Percentiles rank a stretch among this genome's conserved stretches.
Evolutionary conservation across 208 protist species (phyloP).

Genomic region (Leishmania aethiopica): DNA sequence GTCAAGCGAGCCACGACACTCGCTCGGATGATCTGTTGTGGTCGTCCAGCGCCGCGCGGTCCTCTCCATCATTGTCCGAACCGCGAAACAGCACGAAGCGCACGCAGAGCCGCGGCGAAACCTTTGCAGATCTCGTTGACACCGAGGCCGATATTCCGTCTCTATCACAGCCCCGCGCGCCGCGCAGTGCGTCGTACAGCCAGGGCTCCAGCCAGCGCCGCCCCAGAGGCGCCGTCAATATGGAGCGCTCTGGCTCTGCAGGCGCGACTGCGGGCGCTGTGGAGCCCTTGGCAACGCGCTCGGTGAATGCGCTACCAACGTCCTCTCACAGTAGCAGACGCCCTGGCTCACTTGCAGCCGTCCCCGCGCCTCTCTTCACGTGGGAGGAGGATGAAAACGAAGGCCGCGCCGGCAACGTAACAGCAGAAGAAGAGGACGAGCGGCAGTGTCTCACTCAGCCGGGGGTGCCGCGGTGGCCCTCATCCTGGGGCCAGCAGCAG

Average conservation of each 20-base stretch:
- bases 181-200: background rate
- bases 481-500: background rate
- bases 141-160: background rate
- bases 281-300: background rate
- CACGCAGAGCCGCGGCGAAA: background rate
- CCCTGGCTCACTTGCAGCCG: slow-evolving; percentile 3
- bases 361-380: slow-evolving; percentile 11
- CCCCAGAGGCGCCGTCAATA: background rate
- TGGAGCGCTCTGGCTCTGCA: background rate
- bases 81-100: background rate
- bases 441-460: background rate
- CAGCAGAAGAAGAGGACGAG: slow-evolving; percentile 1
- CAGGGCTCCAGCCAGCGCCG: background rate
- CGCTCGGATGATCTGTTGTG: slow-evolving; percentile 4
- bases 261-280: background rate
- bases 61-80: background rate
- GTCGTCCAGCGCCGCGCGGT: background rate
- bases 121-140: background rate
- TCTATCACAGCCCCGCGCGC: background rate
- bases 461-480: background rate
- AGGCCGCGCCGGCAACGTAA: background rate
- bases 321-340: slow-evolving; percentile 3
- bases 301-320: background rate
- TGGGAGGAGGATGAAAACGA: slow-evolving; percentile 2
- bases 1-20: background rate